These are phyloP conservation scores for Saccharomycodes ludwigii DNA, from an alignment of 805 yeast species.

Conservation along the genomic window DNA sequence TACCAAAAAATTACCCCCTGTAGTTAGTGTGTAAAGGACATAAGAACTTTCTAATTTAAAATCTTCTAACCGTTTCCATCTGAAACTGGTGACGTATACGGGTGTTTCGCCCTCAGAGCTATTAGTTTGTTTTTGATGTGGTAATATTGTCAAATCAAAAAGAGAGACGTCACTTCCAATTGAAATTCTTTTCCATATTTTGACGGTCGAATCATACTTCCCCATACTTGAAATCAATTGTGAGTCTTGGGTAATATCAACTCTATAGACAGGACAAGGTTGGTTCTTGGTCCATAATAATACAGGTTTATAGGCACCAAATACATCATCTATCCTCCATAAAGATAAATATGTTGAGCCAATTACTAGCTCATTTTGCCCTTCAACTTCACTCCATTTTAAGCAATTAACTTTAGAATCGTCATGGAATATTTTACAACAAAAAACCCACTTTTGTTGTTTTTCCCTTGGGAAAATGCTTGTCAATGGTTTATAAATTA, in stretches of 20 bases:
- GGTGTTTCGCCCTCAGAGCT: no score
- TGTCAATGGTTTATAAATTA: conserved; percentile 45
- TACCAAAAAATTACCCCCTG: conserved; percentile 46
- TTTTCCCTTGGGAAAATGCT: conserved; percentile 22
- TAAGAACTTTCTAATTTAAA: conserved; percentile 29
- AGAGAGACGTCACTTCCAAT: conserved; percentile 51
- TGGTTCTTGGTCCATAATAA: conserved; percentile 33
- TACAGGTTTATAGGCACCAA: conserved; percentile 26
- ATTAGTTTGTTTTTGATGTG: conserved; percentile 30
- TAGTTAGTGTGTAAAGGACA: conserved; percentile 51
- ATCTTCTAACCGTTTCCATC: conserved; percentile 41
- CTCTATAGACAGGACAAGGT: conserved; percentile 46
- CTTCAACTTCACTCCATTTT: conserved; percentile 35
- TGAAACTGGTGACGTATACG: conserved; percentile 37
- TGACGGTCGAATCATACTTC: conserved; percentile 51
- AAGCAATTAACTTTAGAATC: conserved; percentile 29
- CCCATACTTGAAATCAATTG: conserved; percentile 54
- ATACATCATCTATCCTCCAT: conserved; percentile 37
- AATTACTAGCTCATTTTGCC: conserved; percentile 39
- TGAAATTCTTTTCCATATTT: conserved; percentile 66
- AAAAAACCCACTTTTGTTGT: conserved; percentile 34
- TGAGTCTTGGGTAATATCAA: conserved; percentile 56
- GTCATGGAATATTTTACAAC: conserved; percentile 21
- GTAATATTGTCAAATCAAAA: conserved; percentile 57
- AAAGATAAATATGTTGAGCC: conserved; percentile 48